phyloP scores from a whole-genome alignment of 176 grass and related monocot species.

The Triticum timopheevii region DNA sequence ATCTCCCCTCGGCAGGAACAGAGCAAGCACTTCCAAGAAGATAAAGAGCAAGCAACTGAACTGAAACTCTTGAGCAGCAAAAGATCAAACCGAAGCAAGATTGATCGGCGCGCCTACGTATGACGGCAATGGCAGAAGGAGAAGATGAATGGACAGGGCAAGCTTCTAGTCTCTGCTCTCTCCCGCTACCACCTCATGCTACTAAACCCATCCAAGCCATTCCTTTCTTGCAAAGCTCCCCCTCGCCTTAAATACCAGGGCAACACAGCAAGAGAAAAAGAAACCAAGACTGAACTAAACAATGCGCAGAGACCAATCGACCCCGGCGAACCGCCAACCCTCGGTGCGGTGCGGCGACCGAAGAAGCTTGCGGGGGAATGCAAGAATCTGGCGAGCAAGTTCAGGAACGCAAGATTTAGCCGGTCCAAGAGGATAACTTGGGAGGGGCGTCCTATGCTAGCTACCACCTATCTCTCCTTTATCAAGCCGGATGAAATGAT shows the following conservation, averaged over 20 bases:
- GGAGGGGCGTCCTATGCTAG: slow-evolving; percentile 28
- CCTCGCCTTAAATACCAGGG: slow-evolving; percentile 29
- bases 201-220: slow-evolving; percentile 34
- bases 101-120: too few relatives aligned
- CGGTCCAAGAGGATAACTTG: slow-evolving; percentile 34
- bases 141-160: slow-evolving; percentile 3
- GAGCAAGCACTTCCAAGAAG: not conserved
- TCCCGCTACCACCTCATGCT: slow-evolving; percentile 33
- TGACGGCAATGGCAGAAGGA: not conserved
- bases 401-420: slow-evolving; percentile 18
- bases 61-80: not conserved
- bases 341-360: not conserved
- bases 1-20: not conserved
- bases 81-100: not conserved
- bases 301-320: slow-evolving; percentile 34
- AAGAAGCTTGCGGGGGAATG: slow-evolving; percentile 45
- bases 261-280: slow-evolving; percentile 15
- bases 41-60: not conserved
- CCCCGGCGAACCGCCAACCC: not conserved
- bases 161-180: slow-evolving; percentile 14
- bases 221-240: slow-evolving; percentile 52
- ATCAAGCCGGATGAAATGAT: slow-evolving; percentile 38
- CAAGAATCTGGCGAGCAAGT: slow-evolving; percentile 56
- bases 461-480: not conserved
- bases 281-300: slow-evolving; percentile 29